These are phyloP conservation scores for Talaromyces rugulosus DNA, from an alignment of 2,329 filamentous ascomycete species.

Conservation along the genomic window DNA sequence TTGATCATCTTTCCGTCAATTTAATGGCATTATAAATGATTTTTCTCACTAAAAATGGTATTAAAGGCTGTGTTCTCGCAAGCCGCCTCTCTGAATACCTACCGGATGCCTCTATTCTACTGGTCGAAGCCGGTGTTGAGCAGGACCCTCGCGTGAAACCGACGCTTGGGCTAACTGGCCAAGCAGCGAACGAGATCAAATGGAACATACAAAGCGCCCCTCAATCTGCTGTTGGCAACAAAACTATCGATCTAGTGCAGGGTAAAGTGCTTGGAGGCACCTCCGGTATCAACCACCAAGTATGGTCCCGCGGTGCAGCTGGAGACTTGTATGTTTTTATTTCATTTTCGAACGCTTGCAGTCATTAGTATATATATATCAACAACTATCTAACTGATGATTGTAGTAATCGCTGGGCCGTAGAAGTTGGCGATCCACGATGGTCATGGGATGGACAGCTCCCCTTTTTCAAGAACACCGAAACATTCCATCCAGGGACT, in stretches of 20 bases:
- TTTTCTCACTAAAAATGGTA: not conserved
- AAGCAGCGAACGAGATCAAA: constrained; percentile 1
- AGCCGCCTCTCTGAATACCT: not conserved
- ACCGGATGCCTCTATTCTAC: not conserved
- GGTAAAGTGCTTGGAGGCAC: not conserved
- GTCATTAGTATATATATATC: not conserved
- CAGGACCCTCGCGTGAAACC: not conserved
- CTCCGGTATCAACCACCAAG: not conserved
- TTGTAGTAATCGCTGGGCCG: not conserved
- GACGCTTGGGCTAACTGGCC: not conserved
- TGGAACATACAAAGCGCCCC: not conserved
- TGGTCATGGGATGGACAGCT: not conserved
- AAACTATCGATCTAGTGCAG: not conserved
- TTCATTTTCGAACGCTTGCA: not conserved
- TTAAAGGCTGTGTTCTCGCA: not conserved
- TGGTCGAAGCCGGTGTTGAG: not conserved
- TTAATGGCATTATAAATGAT: not conserved
- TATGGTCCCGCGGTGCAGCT: not conserved
- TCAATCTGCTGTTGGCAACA: not conserved
- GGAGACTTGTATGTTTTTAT: not conserved
- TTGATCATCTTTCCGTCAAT: not conserved
- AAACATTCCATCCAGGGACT: not conserved
- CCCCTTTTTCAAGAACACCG: constrained; percentile 1
- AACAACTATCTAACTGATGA: not conserved
- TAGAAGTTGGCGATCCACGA: not conserved